phyloP scores from a whole-genome alignment of 805 yeast species.

The Ogataea neopini region DNA sequence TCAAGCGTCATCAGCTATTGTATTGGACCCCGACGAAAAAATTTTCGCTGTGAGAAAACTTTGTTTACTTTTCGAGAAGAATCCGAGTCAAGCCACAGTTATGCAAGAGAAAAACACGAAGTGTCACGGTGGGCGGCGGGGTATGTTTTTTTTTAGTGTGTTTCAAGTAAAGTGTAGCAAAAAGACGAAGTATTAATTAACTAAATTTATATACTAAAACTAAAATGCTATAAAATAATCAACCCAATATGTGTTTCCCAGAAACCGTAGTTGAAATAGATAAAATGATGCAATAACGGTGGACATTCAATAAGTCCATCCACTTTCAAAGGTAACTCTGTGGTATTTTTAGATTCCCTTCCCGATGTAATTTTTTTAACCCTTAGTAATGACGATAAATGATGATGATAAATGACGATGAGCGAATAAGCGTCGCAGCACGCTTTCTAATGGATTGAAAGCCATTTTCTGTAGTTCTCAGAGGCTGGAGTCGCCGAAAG shows the following conservation, averaged over 20 bases:
- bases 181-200: background rate
- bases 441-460: constrained; percentile 28
- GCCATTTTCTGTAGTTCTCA: constrained; percentile 35
- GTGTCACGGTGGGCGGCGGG: too few species aligned
- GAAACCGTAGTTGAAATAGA: background rate
- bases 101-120: constrained; percentile 12
- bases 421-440: constrained; percentile 1
- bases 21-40: background rate
- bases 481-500: constrained; percentile 31
- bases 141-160: background rate
- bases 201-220: background rate
- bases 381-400: constrained; percentile 2
- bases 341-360: constrained; percentile 3
- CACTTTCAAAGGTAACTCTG: background rate
- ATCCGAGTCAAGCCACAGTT: constrained; percentile 1
- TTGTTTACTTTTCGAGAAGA: constrained; percentile 16
- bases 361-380: constrained; percentile 2
- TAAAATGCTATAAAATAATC: background rate
- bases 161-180: background rate
- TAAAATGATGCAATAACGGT: background rate
- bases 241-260: background rate
- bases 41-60: background rate
- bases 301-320: background rate
- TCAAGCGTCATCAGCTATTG: background rate
- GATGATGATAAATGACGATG: constrained; percentile 2